A percentile compares a stretch with the other conserved stretches of the same genome.
These are phyloP conservation scores for Niveomyces coronatus DNA, from an alignment of 2,329 filamentous ascomycete species.

Conservation along the genomic window DNA sequence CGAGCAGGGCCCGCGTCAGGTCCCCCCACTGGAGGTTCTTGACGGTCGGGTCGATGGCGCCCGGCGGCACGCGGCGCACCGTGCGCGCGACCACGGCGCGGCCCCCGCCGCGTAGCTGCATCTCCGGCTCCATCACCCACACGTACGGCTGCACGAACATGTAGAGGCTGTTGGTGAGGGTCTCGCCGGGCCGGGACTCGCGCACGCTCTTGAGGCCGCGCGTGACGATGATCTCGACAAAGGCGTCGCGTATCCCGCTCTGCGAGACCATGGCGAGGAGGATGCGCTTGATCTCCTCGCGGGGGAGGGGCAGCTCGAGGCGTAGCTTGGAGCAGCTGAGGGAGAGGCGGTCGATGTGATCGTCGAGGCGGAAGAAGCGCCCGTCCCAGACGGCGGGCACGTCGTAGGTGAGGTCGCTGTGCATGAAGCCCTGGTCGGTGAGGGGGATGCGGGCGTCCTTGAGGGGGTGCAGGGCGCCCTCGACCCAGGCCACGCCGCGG, in stretches of 20 bases:
- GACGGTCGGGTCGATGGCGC: conserved; percentile 38
- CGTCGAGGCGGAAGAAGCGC: conserved; percentile 40
- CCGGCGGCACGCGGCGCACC: conserved; percentile 33
- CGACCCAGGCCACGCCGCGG: conserved; percentile 36
- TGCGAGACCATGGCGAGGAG: conserved; percentile 34
- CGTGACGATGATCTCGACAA: conserved; percentile 40
- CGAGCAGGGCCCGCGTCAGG: conserved; percentile 32
- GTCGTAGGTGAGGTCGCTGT: conserved; percentile 42
- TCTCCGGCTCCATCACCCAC: conserved; percentile 37
- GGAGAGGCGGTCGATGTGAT: conserved; percentile 35
- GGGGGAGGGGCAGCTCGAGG: conserved; percentile 30
- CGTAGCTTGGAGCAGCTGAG: conserved; percentile 34
- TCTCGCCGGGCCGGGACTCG: conserved; percentile 21
- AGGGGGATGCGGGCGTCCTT: conserved; percentile 38
- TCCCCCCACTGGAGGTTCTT: conserved; percentile 45
- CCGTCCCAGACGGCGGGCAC: conserved; percentile 42
- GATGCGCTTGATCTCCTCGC: conserved; percentile 27
- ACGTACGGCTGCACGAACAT: conserved; percentile 30
- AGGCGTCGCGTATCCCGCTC: conserved; percentile 37
- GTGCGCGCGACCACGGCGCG: conserved; percentile 34
- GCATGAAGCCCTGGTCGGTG: conserved; percentile 40
- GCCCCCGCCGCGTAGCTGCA: conserved; percentile 27
- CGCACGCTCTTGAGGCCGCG: conserved; percentile 34
- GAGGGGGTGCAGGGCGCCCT: conserved; percentile 31
- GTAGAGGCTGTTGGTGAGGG: conserved; percentile 20